phyloP scores from a whole-genome alignment of 192 early-diverging fungal genomes.

The Umbelopsis ramanniana region DNA sequence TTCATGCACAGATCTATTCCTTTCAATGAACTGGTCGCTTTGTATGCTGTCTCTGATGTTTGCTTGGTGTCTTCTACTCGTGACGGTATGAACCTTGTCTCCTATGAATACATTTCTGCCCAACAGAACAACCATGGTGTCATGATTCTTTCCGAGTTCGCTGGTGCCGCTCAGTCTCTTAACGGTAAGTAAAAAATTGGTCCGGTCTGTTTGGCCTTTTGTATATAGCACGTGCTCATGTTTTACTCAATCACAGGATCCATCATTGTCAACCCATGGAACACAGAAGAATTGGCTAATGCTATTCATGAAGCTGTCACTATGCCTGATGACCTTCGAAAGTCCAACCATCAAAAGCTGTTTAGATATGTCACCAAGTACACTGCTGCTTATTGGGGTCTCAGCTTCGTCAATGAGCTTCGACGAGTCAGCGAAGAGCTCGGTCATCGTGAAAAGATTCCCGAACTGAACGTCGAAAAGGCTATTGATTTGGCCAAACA shows the following conservation, averaged over 20 bases:
- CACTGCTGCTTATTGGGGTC: conserved; percentile 97
- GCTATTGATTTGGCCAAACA: conserved; percentile 58
- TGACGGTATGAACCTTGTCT: conserved; percentile 99
- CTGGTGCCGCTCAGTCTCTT: conserved; percentile 97
- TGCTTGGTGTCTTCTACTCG: conserved; percentile 97
- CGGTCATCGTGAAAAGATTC: conserved; percentile 64
- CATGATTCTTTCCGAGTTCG: conserved; percentile 96
- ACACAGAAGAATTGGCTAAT: conserved; percentile 92
- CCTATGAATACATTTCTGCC: conserved; percentile 97
- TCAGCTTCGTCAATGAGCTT: conserved; percentile 91
- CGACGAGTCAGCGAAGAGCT: conserved; percentile 70
- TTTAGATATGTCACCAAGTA: conserved; percentile 95
- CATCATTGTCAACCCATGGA: conserved; percentile 99
- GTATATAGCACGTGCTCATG: not conserved
- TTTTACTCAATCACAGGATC: conserved; percentile 60
- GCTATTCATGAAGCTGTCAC: conserved; percentile 91
- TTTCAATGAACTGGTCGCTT: conserved; percentile 94
- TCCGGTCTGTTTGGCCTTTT: too few relatives aligned
- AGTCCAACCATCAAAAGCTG: conserved; percentile 88
- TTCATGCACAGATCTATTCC: conserved; percentile 96
- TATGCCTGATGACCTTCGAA: conserved; percentile 83
- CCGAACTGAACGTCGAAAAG: conserved; percentile 56
- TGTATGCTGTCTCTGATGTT: conserved; percentile 96
- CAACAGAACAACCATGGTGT: conserved; percentile 95
- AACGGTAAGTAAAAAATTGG: conserved; percentile 64